Evolutionary conservation across 805 yeast species (phyloP), one percentile per base, ranked within the genome.

Genomic region (Hanseniaspora thailandica): DNA sequence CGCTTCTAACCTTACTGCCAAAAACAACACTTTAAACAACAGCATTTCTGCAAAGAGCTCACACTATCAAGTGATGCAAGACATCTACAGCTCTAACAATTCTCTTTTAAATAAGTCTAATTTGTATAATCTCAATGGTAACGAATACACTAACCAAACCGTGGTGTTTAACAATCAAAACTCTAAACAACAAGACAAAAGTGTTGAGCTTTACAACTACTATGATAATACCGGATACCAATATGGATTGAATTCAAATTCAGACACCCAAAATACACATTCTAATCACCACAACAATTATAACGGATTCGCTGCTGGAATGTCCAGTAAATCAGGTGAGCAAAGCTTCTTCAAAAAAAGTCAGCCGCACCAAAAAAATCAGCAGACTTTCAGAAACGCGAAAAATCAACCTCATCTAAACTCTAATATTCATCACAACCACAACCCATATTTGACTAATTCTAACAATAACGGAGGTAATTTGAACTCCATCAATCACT

Each of bases 221-320:
- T 49, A 49, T 17, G 53, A 49, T 19, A 49, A 49, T 10, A 49
- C 53, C 7, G 53, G 53, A 17, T 49, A 49, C 13, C 53, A 49
- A 28, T 49, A 48, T 35, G 41, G 28, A 8, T 36, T 36, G 25
- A 36, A 22, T 6, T 36, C 40, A 36, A 20, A 36, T 9, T 20
- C 26, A 36, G 9, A 36, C 12, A 30, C 4, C 33, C 9, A 30
- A 10, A 6, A 30, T 30, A 30, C 33, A 10, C 33, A 30, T 36
- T 20, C 25, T 7, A 36, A 22, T 20, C 23, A 38, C 31, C 10
- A 15, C 17, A 35, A 35, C 31, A 44, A 20, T 34, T 26, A 5
- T 28, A 36, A 36, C 25, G n/a, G 20, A 5, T 15, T 23, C 23
- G 17, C 47, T 25, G 15, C 22, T 5, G 39, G 17, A 5, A 45